phyloP scores from a whole-genome alignment of 2,329 filamentous ascomycete genomes.

The Apiospora rasikravindrae region DNA sequence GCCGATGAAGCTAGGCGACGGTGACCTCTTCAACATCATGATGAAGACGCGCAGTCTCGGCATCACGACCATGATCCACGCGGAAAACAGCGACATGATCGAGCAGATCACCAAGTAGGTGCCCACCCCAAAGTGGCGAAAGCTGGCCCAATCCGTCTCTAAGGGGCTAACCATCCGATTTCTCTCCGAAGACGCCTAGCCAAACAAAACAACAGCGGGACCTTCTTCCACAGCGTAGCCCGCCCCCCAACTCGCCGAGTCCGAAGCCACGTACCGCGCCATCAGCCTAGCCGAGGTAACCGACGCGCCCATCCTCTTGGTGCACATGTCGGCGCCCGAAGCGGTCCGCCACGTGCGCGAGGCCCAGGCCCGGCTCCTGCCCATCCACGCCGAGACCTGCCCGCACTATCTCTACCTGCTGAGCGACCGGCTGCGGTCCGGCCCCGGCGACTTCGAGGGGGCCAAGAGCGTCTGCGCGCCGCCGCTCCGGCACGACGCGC shows the following conservation, averaged over 20 bases:
- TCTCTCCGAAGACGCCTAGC: conserved; percentile 22
- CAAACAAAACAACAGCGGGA: conserved; percentile 29
- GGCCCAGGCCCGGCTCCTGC: conserved; percentile 53
- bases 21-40: conserved; percentile 56
- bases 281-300: conserved; percentile 55
- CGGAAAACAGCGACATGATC: conserved; percentile 59
- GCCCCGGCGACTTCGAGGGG: conserved; percentile 54
- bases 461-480: conserved; percentile 61
- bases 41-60: conserved; percentile 46
- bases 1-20: conserved; percentile 53
- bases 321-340: conserved; percentile 55
- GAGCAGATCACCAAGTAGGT: conserved; percentile 59
- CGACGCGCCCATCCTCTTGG: conserved; percentile 57
- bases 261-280: conserved; percentile 58
- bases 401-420: conserved; percentile 62
- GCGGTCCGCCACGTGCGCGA: conserved; percentile 52
- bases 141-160: conserved; percentile 42
- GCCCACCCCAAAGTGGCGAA: conserved; percentile 52
- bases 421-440: conserved; percentile 51
- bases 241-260: conserved; percentile 56
- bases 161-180: not conserved
- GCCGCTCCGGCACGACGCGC: conserved; percentile 50
- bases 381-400: conserved; percentile 60
- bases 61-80: conserved; percentile 61
- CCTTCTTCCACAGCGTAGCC: conserved; percentile 54